Conservation (phyloP, 1,139 yeast genomes). For the Taphrina communis region DNA sequence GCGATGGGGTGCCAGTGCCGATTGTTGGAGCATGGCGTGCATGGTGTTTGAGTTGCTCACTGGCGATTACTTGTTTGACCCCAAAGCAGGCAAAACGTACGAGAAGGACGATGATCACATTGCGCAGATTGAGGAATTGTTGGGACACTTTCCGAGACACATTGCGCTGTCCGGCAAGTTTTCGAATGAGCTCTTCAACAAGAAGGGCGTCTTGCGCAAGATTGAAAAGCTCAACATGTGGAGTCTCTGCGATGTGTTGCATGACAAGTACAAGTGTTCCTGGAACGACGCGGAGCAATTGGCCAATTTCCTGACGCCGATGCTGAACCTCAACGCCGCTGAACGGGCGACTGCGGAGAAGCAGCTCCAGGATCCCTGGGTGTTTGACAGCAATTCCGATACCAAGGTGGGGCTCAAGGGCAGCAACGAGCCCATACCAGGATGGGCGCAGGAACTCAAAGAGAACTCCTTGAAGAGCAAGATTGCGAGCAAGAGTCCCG, state of each 20-base stretch:
- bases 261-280: slow-evolving; percentile 72
- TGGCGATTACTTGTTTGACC: slow-evolving; percentile 85
- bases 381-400: slow-evolving; percentile 13
- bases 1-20: slow-evolving; percentile 83
- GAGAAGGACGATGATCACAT: slow-evolving; percentile 82
- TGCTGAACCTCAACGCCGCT: slow-evolving; percentile 73
- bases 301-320: slow-evolving; percentile 69
- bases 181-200: slow-evolving; percentile 62
- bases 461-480: slow-evolving; percentile 24
- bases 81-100: slow-evolving; percentile 66
- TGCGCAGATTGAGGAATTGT: slow-evolving; percentile 79
- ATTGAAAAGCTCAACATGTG: slow-evolving; percentile 72
- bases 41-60: slow-evolving; percentile 78
- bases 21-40: slow-evolving; percentile 85
- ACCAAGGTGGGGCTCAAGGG: background rate
- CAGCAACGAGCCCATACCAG: slow-evolving; percentile 22
- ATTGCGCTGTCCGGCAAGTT: slow-evolving; percentile 62
- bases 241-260: slow-evolving; percentile 68
- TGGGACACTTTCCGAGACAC: slow-evolving; percentile 65
- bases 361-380: slow-evolving; percentile 36
- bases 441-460: slow-evolving; percentile 24
- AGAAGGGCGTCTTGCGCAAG: slow-evolving; percentile 61
- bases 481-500: slow-evolving; percentile 14
- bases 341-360: slow-evolving; percentile 67
- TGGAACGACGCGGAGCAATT: slow-evolving; percentile 62